These are phyloP conservation scores for Arabis hirsuta DNA, from an alignment of 345 rosid genomes.

Conservation along the genomic window DNA sequence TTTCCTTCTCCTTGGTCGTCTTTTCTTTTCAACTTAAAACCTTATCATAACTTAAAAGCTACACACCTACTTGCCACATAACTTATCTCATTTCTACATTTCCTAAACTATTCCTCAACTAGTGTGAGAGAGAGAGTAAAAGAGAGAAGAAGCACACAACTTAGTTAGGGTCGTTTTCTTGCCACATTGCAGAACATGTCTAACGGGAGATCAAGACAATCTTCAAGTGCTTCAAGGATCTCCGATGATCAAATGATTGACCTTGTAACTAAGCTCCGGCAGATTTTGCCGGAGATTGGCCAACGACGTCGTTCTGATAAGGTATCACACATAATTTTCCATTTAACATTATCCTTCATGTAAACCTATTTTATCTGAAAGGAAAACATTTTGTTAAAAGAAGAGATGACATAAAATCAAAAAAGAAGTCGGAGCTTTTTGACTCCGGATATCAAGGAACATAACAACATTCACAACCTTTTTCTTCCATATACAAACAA, in stretches of 20 bases:
- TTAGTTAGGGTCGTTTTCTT: not conserved
- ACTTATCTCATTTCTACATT: constrained; percentile 17
- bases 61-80: constrained; percentile 36
- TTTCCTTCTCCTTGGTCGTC: constrained; percentile 6
- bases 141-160: constrained; percentile 19
- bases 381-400: constrained; percentile 9
- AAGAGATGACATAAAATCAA: constrained; percentile 30
- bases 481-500: not conserved
- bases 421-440: constrained; percentile 38
- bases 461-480: not conserved
- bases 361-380: constrained; percentile 10
- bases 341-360: constrained; percentile 3
- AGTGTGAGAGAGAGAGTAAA: not conserved
- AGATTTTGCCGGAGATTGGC: constrained; percentile 86
- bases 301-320: constrained; percentile 74
- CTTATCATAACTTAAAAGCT: constrained; percentile 31
- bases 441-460: constrained; percentile 45
- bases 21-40: constrained; percentile 17
- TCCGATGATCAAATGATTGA: constrained; percentile 87
- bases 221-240: constrained; percentile 66
- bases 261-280: constrained; percentile 82
- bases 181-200: constrained; percentile 58
- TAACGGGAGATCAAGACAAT: constrained; percentile 81
- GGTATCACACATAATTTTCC: constrained; percentile 51
- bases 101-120: not conserved